phyloP scores from a whole-genome alignment of 2,329 filamentous ascomycete genomes.

The Akanthomyces muscarius region DNA sequence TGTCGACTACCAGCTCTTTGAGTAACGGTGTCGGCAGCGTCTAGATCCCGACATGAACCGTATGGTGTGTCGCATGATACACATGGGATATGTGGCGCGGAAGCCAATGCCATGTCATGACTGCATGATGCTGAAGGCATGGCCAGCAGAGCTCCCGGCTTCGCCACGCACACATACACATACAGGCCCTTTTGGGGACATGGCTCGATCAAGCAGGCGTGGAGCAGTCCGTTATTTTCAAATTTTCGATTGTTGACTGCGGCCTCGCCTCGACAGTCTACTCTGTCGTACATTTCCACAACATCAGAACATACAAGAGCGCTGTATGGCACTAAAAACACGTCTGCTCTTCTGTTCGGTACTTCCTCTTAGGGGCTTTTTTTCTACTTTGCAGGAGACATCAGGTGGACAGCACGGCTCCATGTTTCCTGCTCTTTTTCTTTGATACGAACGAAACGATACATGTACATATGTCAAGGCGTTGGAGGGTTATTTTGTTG shows the following conservation, averaged over 20 bases:
- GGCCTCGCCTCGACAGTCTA: too few species aligned
- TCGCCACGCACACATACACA: background rate
- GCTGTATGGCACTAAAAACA: background rate
- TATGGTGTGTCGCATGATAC: background rate
- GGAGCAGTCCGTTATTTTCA: too few species aligned
- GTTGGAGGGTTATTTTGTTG: background rate
- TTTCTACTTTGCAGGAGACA: background rate
- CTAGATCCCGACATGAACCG: background rate
- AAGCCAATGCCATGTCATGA: too few species aligned
- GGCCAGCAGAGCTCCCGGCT: too few species aligned
- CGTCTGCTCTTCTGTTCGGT: background rate
- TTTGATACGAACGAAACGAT: conserved; percentile 14
- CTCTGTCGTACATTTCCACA: background rate
- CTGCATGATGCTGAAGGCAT: too few species aligned
- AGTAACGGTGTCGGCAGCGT: conserved; percentile 28
- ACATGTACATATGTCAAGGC: conserved; percentile 12
- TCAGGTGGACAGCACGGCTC: conserved; percentile 13
- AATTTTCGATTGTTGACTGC: too few species aligned
- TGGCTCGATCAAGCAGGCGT: background rate
- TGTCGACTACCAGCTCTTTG: conserved; percentile 21
- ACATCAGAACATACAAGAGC: background rate
- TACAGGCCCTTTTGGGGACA: background rate
- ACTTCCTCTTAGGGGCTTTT: background rate
- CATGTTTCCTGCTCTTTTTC: background rate
- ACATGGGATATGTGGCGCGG: background rate